phyloP scores from a whole-genome alignment of 2,329 filamentous ascomycete genomes.

The Colletotrichum euphorbiae region DNA sequence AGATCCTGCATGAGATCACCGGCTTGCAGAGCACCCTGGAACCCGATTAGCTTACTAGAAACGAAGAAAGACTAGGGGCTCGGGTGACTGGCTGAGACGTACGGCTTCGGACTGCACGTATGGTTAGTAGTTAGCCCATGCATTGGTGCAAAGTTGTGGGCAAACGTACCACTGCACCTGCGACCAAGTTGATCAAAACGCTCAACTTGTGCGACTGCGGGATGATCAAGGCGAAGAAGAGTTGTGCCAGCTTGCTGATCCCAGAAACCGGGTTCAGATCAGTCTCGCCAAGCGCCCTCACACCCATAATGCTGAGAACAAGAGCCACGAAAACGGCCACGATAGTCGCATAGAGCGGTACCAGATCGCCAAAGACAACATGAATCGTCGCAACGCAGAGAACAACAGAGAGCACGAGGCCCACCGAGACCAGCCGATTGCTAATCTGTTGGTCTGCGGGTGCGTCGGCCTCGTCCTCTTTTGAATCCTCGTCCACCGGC shows the following conservation, averaged over 20 bases:
- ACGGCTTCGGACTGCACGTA: slow-evolving; percentile 54
- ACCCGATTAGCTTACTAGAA: slow-evolving; percentile 22
- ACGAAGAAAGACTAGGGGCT: neutral
- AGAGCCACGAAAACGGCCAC: slow-evolving; percentile 88
- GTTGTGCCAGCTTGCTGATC: slow-evolving; percentile 95
- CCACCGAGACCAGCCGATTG: slow-evolving; percentile 75
- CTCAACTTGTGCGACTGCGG: slow-evolving; percentile 83
- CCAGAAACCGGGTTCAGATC: slow-evolving; percentile 97
- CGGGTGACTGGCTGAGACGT: slow-evolving; percentile 36
- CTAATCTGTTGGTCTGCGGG: slow-evolving; percentile 86
- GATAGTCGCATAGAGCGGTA: slow-evolving; percentile 81
- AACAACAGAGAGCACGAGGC: slow-evolving; percentile 79
- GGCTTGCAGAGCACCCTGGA: slow-evolving; percentile 83
- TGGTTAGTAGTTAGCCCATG: slow-evolving; percentile 7
- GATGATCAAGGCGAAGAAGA: slow-evolving; percentile 92
- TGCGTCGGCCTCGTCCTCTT: slow-evolving; percentile 83
- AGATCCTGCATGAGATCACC: slow-evolving; percentile 97
- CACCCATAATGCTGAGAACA: slow-evolving; percentile 79
- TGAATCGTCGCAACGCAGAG: slow-evolving; percentile 87
- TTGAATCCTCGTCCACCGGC: neutral
- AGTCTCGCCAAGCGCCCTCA: slow-evolving; percentile 79
- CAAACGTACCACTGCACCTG: slow-evolving; percentile 78
- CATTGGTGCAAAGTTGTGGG: neutral
- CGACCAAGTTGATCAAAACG: slow-evolving; percentile 94
- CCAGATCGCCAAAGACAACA: slow-evolving; percentile 83